Percentiles rank a stretch among this genome's conserved stretches.
Evolutionary conservation across 768 basidiomycete species (phyloP).

Genomic region (Hirschioporus abietinus): DNA sequence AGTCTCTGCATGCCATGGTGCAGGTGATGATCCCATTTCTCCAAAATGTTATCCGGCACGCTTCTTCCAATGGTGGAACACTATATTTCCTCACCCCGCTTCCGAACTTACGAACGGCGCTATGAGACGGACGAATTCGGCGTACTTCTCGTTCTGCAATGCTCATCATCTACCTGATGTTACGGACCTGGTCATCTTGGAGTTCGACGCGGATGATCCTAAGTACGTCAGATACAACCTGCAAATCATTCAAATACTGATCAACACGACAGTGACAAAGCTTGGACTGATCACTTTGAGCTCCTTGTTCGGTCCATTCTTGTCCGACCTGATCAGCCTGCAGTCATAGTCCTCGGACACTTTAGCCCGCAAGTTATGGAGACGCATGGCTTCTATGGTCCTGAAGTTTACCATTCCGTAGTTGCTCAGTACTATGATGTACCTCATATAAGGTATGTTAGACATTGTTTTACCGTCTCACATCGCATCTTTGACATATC

Average conservation of each 20-base stretch:
- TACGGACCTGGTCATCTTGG: conserved; percentile 91
- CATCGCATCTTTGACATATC: conserved; percentile 1
- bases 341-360: conserved; percentile 92
- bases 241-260: not conserved
- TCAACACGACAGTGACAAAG: conserved; percentile 47
- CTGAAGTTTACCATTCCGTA: conserved; percentile 83
- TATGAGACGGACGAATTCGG: conserved; percentile 85
- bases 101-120: conserved; percentile 98
- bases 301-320: conserved; percentile 89
- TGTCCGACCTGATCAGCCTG: conserved; percentile 84
- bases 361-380: conserved; percentile 84
- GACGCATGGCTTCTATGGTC: conserved; percentile 78
- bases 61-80: conserved; percentile 97
- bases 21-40: conserved; percentile 85
- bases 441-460: conserved; percentile 69
- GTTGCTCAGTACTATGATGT: conserved; percentile 98
- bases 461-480: not conserved
- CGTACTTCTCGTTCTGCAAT: conserved; percentile 94
- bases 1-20: conserved; percentile 94
- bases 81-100: conserved; percentile 95
- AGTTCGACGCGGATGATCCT: conserved; percentile 88
- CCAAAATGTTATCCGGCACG: conserved; percentile 86
- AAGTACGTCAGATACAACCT: conserved; percentile 49
- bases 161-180: conserved; percentile 90
- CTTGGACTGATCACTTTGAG: conserved; percentile 82